phyloP scores from a whole-genome alignment of 2,329 filamentous ascomycete genomes.

The Lachnellula arida region DNA sequence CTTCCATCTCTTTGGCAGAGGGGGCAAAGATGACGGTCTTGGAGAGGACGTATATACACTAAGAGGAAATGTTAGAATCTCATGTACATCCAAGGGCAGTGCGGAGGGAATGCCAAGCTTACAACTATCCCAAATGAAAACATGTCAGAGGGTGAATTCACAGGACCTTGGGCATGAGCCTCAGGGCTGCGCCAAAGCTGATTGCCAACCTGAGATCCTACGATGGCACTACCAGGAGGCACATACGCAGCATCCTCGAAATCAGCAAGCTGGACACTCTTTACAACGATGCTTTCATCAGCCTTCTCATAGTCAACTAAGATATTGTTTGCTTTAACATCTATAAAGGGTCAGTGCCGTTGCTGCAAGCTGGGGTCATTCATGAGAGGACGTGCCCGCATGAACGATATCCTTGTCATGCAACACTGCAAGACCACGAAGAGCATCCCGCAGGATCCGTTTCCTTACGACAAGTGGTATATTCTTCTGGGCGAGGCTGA shows the following conservation, averaged over 20 bases:
- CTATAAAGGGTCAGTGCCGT: neutral
- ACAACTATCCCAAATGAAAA: conserved; percentile 41
- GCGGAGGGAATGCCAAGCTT: no score
- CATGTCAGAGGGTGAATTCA: conserved; percentile 38
- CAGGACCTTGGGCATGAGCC: conserved; percentile 37
- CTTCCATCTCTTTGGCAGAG: conserved; percentile 11
- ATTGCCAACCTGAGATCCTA: conserved; percentile 38
- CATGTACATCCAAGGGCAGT: no score
- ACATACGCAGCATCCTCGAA: conserved; percentile 39
- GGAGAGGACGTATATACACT: conserved; percentile 42
- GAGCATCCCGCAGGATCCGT: conserved; percentile 39
- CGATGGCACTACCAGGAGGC: conserved; percentile 33
- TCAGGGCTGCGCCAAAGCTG: conserved; percentile 44
- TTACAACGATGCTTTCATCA: conserved; percentile 9
- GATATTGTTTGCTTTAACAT: conserved; percentile 41
- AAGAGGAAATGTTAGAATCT: no score
- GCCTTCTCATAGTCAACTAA: conserved; percentile 35
- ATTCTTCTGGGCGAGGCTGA: no score
- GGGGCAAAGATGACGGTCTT: conserved; percentile 38
- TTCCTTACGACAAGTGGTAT: conserved; percentile 26
- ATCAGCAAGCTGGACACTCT: conserved; percentile 38
- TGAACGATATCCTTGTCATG: conserved; percentile 37
- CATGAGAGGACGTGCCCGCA: conserved; percentile 24
- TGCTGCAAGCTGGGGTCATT: neutral
- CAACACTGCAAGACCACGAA: conserved; percentile 36